A percentile compares a stretch with the other conserved stretches of the same genome.
These are phyloP conservation scores for Tulasnella sp. DNA, from an alignment of 768 basidiomycete species.

Conservation along the genomic window DNA sequence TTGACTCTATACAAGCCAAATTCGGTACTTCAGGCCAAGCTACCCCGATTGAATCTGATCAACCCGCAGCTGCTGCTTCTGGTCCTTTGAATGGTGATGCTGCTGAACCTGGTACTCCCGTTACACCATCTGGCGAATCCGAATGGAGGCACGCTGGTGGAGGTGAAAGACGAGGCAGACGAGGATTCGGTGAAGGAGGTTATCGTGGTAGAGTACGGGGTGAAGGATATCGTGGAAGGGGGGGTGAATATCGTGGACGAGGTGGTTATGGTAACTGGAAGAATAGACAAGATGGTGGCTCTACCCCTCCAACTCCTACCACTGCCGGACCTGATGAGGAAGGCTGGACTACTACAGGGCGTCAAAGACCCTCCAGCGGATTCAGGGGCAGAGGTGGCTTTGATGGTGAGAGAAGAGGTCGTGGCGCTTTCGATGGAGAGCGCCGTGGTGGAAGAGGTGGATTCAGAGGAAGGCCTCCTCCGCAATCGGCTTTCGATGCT, in stretches of 20 bases:
- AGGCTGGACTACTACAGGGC: background rate
- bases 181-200: conserved; percentile 30
- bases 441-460: conserved; percentile 32
- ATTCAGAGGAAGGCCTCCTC: no score
- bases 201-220: conserved; percentile 17
- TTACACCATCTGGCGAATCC: conserved; percentile 10
- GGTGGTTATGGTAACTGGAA: conserved; percentile 23
- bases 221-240: conserved; percentile 23
- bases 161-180: conserved; percentile 23
- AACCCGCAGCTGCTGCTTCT: conserved; percentile 23
- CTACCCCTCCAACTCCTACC: no score
- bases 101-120: conserved; percentile 19
- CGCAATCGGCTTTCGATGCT: no score
- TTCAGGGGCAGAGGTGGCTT: conserved; percentile 18
- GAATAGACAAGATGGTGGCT: no score
- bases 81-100: conserved; percentile 10
- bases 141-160: conserved; percentile 30
- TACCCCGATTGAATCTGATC: conserved; percentile 41
- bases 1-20: conserved; percentile 59
- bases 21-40: conserved; percentile 62
- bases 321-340: background rate
- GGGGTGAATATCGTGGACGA: conserved; percentile 21
- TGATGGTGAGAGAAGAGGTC: conserved; percentile 27
- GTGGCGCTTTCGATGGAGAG: conserved; percentile 36
- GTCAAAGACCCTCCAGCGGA: conserved; percentile 19